These are phyloP conservation scores for Trichoderma gamsii DNA, from an alignment of 495 filamentous ascomycete species.

Conservation along the genomic window DNA sequence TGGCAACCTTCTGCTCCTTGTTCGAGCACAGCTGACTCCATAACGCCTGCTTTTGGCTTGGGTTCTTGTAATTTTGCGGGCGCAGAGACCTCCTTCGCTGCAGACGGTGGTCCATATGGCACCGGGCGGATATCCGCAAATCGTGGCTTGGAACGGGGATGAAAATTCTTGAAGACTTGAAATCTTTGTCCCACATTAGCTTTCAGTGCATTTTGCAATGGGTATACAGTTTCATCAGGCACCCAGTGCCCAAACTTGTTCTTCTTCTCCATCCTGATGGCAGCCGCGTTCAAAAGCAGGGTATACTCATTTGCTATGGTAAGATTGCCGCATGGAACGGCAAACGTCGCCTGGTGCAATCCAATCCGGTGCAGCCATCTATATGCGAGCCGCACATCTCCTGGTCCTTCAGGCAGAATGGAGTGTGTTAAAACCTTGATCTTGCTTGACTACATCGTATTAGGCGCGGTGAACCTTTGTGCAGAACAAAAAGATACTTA, in stretches of 20 bases:
- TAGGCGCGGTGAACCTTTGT: neutral
- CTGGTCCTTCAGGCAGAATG: neutral
- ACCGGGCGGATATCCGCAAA: neutral
- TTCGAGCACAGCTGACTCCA: too few species aligned
- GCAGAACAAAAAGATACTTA: neutral
- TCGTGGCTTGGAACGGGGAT: neutral
- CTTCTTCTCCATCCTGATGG: neutral
- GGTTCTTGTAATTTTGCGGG: neutral
- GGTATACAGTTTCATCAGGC: neutral
- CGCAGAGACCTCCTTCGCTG: neutral
- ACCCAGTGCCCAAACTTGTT: neutral
- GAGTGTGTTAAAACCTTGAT: neutral
- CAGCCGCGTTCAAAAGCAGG: neutral
- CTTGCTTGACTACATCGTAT: neutral
- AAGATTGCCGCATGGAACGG: neutral
- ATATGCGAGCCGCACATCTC: neutral
- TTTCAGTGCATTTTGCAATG: neutral
- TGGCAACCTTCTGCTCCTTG: too few species aligned
- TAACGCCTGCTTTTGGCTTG: too few species aligned
- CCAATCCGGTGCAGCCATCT: constrained; percentile 7
- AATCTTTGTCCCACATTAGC: neutral
- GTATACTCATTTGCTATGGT: neutral
- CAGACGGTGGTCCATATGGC: neutral
- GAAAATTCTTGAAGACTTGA: neutral
- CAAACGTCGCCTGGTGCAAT: neutral